Evolutionary conservation across 495 filamentous ascomycete genomes (phyloP).

Genomic region (Lasiosphaeria ovina): DNA sequence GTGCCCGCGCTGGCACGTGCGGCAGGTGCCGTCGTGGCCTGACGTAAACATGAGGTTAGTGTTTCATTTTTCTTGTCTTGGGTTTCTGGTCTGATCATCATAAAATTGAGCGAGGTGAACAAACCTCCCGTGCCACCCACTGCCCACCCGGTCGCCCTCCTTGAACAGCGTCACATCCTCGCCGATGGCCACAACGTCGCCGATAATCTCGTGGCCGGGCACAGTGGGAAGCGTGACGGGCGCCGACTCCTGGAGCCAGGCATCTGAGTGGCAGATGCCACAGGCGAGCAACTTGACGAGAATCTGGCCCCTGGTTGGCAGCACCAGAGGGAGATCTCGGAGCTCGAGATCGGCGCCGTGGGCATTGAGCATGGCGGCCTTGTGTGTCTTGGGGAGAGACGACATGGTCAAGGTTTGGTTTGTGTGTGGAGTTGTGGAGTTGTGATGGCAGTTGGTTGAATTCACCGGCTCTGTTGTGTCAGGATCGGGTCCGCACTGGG

Average conservation of each 20-base stretch:
- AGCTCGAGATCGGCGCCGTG: conserved; percentile 38
- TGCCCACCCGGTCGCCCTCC: conserved; percentile 52
- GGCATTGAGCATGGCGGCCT: conserved; percentile 45
- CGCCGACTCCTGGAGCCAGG: conserved; percentile 33
- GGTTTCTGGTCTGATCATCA: not conserved
- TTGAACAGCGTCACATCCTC: conserved; percentile 43
- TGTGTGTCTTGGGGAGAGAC: conserved; percentile 51
- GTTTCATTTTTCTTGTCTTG: not conserved
- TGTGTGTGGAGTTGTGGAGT: too few species aligned
- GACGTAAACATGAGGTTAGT: not conserved
- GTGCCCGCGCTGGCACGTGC: conserved; percentile 43
- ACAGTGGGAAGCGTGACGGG: conserved; percentile 50
- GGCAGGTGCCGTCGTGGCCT: conserved; percentile 47
- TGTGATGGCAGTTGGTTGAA: too few species aligned
- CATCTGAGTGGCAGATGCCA: conserved; percentile 53
- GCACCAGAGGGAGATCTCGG: conserved; percentile 42
- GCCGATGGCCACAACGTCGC: conserved; percentile 50
- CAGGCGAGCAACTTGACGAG: conserved; percentile 54
- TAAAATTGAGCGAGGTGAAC: conserved; percentile 3
- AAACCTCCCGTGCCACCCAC: conserved; percentile 58
- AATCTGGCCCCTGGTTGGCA: conserved; percentile 43
- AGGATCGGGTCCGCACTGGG: too few species aligned
- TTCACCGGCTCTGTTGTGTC: too few species aligned
- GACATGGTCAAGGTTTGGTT: not conserved
- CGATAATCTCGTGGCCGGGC: conserved; percentile 56